Conservation (phyloP, 2,329 filamentous ascomycete species). For the Aspergillus ustus region DNA sequence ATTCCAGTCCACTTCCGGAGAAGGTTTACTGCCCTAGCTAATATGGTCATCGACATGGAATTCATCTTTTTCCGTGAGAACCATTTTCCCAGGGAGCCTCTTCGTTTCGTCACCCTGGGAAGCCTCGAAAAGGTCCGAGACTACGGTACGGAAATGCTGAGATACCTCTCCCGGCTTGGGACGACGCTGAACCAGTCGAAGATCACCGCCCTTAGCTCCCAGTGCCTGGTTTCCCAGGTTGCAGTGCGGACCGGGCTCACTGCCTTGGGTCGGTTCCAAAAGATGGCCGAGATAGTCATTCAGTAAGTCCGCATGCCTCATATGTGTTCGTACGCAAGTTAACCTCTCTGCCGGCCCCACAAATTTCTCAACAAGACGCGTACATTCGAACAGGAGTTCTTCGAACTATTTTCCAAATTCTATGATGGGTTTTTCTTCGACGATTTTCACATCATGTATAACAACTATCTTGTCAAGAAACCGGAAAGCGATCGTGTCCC, state of each 20-base stretch:
- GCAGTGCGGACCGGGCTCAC: slow-evolving; percentile 10
- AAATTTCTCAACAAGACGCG: slow-evolving; percentile 29
- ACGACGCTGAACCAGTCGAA: slow-evolving; percentile 21
- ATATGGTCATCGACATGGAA: slow-evolving; percentile 17
- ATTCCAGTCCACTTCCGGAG: background rate
- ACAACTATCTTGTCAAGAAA: slow-evolving; percentile 20
- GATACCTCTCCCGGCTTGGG: slow-evolving; percentile 23
- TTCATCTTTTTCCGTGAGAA: slow-evolving; percentile 27
- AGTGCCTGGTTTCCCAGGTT: slow-evolving; percentile 18
- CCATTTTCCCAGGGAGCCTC: background rate
- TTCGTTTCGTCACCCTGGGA: slow-evolving; percentile 13
- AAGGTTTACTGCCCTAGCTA: background rate
- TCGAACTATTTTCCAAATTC: slow-evolving; percentile 29
- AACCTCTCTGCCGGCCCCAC: background rate
- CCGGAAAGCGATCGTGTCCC: background rate
- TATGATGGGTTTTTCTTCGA: slow-evolving; percentile 34
- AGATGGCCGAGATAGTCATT: slow-evolving; percentile 24
- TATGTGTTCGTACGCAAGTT: background rate
- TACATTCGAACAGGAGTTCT: slow-evolving; percentile 26
- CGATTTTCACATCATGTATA: slow-evolving; percentile 27
- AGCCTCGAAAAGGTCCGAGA: slow-evolving; percentile 18
- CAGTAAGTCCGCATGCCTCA: slow-evolving; percentile 23
- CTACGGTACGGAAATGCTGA: slow-evolving; percentile 20
- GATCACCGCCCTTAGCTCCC: slow-evolving; percentile 12
- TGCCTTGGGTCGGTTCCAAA: slow-evolving; percentile 21